Evolutionary conservation across 805 yeast species (phyloP).

Genomic region (Yamadazyma insecticola): DNA sequence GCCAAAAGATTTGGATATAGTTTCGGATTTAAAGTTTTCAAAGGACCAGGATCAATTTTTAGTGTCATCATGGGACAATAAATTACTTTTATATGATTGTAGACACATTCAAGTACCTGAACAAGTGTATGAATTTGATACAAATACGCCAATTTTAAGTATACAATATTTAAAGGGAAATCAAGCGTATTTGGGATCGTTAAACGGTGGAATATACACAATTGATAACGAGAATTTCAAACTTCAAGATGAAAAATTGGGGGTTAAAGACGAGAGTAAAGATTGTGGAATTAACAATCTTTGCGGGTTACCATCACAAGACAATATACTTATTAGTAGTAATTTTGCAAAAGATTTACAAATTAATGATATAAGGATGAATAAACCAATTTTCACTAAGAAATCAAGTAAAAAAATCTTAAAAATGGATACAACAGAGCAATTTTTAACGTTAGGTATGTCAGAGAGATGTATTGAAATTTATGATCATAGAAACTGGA

Average conservation of each 20-base stretch:
- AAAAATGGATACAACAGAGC: conserved; percentile 51
- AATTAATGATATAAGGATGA: conserved; percentile 38
- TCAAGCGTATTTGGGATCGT: conserved; percentile 42
- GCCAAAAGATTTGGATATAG: conserved; percentile 31
- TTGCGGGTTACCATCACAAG: conserved; percentile 17
- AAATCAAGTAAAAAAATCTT: conserved; percentile 48
- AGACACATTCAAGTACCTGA: background rate
- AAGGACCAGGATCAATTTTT: conserved; percentile 34
- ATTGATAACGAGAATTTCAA: conserved; percentile 45
- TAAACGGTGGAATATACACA: conserved; percentile 51
- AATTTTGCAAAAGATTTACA: conserved; percentile 59
- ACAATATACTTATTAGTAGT: conserved; percentile 43
- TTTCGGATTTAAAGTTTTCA: conserved; percentile 40
- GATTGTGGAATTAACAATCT: conserved; percentile 33
- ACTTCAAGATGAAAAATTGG: conserved; percentile 8
- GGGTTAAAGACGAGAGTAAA: conserved; percentile 9
- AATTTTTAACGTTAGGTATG: conserved; percentile 48
- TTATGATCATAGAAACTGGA: conserved; percentile 49
- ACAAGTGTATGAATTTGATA: conserved; percentile 5
- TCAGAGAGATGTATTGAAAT: conserved; percentile 50
- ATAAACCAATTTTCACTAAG: conserved; percentile 9
- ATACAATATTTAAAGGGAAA: conserved; percentile 21
- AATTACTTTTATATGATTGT: conserved; percentile 38
- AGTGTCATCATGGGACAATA: conserved; percentile 58
- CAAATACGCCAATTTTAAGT: conserved; percentile 20